Evolutionary conservation across 208 protist species (phyloP), one percentile per base, ranked within the genome.

Genomic region (Leptomonas seymouri): DNA sequence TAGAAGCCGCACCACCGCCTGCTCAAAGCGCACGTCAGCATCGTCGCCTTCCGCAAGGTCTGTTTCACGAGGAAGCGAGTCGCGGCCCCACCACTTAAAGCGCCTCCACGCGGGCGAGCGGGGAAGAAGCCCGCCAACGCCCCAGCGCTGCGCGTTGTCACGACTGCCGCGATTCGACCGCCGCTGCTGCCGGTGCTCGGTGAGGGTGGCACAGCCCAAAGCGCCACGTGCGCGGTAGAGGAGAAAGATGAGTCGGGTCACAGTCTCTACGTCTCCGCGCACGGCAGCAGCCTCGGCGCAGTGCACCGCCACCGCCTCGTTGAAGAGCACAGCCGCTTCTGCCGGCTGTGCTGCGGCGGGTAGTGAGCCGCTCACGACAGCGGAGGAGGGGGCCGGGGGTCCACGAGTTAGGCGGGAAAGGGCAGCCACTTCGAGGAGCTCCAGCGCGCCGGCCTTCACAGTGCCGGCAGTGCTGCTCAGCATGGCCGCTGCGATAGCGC

Each of bases 161-260:
- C 21, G 36, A 50, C 21, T 44, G 54, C 48, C 41, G 2, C 25
- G 21, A n/a, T 51, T 45, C 7, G 50, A 45, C 56, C 53, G 62
- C 4, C 44, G 39, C 41, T 71, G 73, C 44, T 74, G 54, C 3
- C 62, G 64, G 49, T 74, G 70, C 50, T 73, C 80, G 6, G 66
- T 60, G 25, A 77, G 46, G 16, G 71, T 71, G 20, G 68, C 28
- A 21, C 60, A 64, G 15, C 68, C 77, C 8, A 90, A 53, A 1
- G 74, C 72, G 15, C 84, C 87, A 36, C 69, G 66, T 39, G 49
- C 76, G 45, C 79, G 84, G 67, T 89, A 90, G 30, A 93, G 56
- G 4, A 93, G 61, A 75, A 90, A 88, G 31, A 88, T 89, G 50
- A 93, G 76, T 9, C 87, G 81, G 48, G 84, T 78, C 25, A 93